Base-by-base conservation (phyloP, 345 rosid species). In the Rhodamnia argentea region DNA sequence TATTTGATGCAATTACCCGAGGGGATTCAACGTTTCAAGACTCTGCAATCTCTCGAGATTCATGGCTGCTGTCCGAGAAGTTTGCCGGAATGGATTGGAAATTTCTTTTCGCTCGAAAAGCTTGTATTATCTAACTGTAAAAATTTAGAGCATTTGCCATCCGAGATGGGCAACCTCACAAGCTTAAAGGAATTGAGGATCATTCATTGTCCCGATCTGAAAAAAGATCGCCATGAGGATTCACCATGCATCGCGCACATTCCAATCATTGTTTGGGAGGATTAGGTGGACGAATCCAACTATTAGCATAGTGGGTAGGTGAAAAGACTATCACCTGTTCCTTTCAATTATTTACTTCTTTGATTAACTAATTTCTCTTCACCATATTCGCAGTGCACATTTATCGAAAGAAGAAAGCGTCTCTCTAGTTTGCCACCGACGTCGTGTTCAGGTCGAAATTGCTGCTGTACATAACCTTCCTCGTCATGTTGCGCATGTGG, bases 391-490 rank as follows among this genome's bases (percentile, higher is more conserved):
- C 60, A 57, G 60, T 12, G 60, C 60, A 57, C 10, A 57, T 57
- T 24, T 57, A 57, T 57, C 60, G 10, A 47, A 7, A 44, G 9
- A 13, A 74, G 14, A 91, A 40, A 0, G 92, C 88, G 51, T 94
- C 94, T 54, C 93, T 90, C 92, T 93, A 91, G 83, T 87, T 93
- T 0, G 94, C 91, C 1, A 88, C 90, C 5, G 87, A 53, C 2
- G 90, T 84, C 55, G 84, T 89, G 54, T 84, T 91, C 32, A 93
- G 78, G 84, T 93, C 94, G n/a, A 91, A 91, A 27, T 92, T 93
- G 82, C 91, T 83, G 15, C 82, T 89, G 24, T 89, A 92, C 3
- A 83, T 82, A 64, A 91, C 70, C 12, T 27, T 89, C 78, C 83
- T 86, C 2, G 47, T 44, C 13, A 5, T 5, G 83, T 91, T 90